These are phyloP conservation scores for Pleurozium schreberi DNA, from an alignment of 225 moss, liverwort and hornwort species.

Conservation along the genomic window DNA sequence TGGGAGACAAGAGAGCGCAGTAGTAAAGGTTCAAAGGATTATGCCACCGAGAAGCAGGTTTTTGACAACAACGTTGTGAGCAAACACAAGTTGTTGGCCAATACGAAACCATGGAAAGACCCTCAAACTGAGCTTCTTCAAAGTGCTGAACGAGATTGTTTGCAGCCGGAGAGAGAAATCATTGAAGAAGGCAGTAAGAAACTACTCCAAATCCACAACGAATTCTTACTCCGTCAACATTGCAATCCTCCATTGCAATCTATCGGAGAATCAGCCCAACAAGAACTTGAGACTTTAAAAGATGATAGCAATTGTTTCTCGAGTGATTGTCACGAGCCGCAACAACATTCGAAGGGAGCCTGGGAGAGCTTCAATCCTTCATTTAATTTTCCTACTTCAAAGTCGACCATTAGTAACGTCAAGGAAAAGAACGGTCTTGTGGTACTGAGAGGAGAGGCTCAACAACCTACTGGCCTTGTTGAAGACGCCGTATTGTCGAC, in stretches of 20 bases:
- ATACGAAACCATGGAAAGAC: not conserved
- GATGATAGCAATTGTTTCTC: not conserved
- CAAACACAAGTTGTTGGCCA: no score
- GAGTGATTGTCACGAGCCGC: not conserved
- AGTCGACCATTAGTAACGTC: not conserved
- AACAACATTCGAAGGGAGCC: not conserved
- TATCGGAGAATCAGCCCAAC: not conserved
- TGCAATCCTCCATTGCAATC: not conserved
- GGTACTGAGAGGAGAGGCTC: not conserved
- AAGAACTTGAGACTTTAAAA: not conserved
- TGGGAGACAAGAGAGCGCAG: not conserved
- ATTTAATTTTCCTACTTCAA: not conserved
- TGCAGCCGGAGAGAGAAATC: not conserved
- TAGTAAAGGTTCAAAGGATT: not conserved
- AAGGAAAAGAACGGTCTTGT: not conserved
- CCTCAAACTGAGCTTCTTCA: not conserved
- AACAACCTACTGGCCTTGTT: not conserved
- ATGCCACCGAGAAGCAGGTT: not conserved
- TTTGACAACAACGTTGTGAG: not conserved
- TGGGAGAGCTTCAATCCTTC: not conserved
- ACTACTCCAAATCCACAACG: not conserved
- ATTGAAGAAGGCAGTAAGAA: not conserved
- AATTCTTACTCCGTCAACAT: not conserved
- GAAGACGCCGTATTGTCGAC: not conserved
- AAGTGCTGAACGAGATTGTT: not conserved